Evolutionary conservation across 257 asterid genomes (phyloP), one percentile per base, ranked within the genome.

Genomic region (Plantago ovata): DNA sequence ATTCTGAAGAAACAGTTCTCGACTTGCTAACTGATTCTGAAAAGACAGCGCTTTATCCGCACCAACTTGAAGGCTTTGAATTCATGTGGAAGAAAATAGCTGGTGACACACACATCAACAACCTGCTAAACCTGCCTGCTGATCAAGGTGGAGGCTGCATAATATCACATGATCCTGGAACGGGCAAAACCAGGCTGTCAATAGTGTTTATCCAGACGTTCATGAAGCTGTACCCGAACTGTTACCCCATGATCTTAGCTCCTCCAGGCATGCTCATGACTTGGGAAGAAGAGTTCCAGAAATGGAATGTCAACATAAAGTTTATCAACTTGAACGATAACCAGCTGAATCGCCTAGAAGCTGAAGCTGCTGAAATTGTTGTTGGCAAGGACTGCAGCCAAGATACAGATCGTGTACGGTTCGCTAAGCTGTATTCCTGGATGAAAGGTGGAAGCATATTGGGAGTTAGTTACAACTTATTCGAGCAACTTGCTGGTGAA

Each of bases 161-260:
- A 40, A 83, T 90, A 51, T 87, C 94, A 3, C 98, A 90, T 47
- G 93, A 87, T 4, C 98, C 95, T n/a, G 94, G 96, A 22, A 87
- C 96, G 0, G 96, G 98, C 57, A 84, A 91, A 69, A 81, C 92
- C 54, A 79, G 81, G 13, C 79, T 87, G 38, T 72, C 85, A 8
- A 70, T 90, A 28, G 85, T 81, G 36, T 87, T 91, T 59, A 81
- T 83, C 64, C 79, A 74, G 51, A 60, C 95, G 7, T 76, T 84
- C 63, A 42, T 87, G 79, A 77, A 56, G 36, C 74, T 77, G 8
- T 77, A 82, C 59, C 89, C 95, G 0, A 53, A 43, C 13, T 84
- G 85, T 33, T 78, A 75, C 8, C 95, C 95, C 0, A 48, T 90
- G 24, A 79, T 90, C 73, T 75, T 90, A 10, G 96, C 91, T 21